A percentile compares a stretch with the other conserved stretches of the same genome.
phyloP scores from a whole-genome alignment of 805 yeast species.

The Scheffersomyces lignosus region DNA sequence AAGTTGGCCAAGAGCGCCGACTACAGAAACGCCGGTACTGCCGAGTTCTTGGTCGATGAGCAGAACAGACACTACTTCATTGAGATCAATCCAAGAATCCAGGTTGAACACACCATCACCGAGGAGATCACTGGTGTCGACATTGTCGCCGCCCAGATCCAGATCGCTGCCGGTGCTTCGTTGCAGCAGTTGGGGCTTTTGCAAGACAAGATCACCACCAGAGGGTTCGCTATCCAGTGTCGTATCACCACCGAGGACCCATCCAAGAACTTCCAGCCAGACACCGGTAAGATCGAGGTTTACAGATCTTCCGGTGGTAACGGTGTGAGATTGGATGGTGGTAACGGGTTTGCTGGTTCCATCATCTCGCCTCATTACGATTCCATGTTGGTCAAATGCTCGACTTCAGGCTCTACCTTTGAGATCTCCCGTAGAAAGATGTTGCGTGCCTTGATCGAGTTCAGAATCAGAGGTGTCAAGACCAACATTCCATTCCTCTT shows the following conservation, averaged over 20 bases:
- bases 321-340: constrained; percentile 98
- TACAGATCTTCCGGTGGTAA: constrained; percentile 99
- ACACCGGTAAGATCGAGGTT: constrained; percentile 96
- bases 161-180: constrained; percentile 97
- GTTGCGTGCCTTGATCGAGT: constrained; percentile 95
- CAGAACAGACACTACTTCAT: constrained; percentile 96
- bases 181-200: constrained; percentile 86
- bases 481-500: constrained; percentile 96
- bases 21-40: constrained; percentile 97
- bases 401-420: constrained; percentile 94
- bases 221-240: constrained; percentile 98
- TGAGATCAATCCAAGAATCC: constrained; percentile 97
- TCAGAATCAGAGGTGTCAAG: constrained; percentile 98
- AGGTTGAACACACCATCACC: constrained; percentile 98
- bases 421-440: constrained; percentile 97
- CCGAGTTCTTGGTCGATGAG: constrained; percentile 91
- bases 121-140: constrained; percentile 99
- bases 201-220: constrained; percentile 91
- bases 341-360: constrained; percentile 97
- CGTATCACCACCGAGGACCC: constrained; percentile 99
- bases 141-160: constrained; percentile 97
- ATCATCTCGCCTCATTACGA: constrained; percentile 96
- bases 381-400: constrained; percentile 96
- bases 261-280: constrained; percentile 94
- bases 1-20: constrained; percentile 84